Percentiles rank a stretch among this genome's conserved stretches.
phyloP scores from a whole-genome alignment of 257 asterid genomes.

The Linaria vulgaris region DNA sequence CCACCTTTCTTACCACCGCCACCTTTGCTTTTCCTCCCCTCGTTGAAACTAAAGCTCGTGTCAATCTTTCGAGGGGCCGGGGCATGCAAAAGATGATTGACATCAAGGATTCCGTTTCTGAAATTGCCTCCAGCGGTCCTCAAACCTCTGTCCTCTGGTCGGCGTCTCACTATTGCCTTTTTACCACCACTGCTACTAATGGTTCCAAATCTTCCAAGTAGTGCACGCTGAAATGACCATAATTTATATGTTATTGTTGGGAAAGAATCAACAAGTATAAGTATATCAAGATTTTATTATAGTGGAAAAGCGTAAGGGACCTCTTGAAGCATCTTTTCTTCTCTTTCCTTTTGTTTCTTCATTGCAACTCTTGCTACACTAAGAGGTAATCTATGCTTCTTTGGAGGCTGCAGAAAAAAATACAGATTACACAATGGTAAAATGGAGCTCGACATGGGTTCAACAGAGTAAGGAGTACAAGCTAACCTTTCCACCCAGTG shows the following conservation, averaged over 20 bases:
- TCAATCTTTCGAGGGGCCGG: slow-evolving; percentile 43
- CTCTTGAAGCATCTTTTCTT: slow-evolving; percentile 62
- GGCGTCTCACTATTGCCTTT: slow-evolving; percentile 43
- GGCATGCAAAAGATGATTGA: slow-evolving; percentile 52
- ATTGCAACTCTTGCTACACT: slow-evolving; percentile 70
- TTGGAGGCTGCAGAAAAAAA: slow-evolving; percentile 52
- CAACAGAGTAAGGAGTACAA: not conserved
- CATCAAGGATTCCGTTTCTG: slow-evolving; percentile 86
- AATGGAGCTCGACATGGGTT: not conserved
- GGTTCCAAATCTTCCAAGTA: slow-evolving; percentile 66
- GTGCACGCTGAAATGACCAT: slow-evolving; percentile 43
- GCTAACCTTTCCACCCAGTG: slow-evolving; percentile 84
- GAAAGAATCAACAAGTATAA: slow-evolving; percentile 9
- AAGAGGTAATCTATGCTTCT: slow-evolving; percentile 84
- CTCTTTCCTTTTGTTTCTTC: slow-evolving; percentile 90
- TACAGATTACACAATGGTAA: not conserved
- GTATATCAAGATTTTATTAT: not conserved
- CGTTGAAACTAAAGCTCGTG: slow-evolving; percentile 23
- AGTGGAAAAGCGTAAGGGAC: slow-evolving; percentile 31
- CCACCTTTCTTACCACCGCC: slow-evolving; percentile 54
- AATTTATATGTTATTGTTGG: slow-evolving; percentile 1
- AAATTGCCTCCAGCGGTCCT: slow-evolving; percentile 68
- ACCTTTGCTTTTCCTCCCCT: slow-evolving; percentile 56
- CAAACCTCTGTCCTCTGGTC: slow-evolving; percentile 67
- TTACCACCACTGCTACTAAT: slow-evolving; percentile 37